These are phyloP conservation scores for Rugonectria rugulosa DNA, from an alignment of 2,329 filamentous ascomycete genomes.

Conservation along the genomic window DNA sequence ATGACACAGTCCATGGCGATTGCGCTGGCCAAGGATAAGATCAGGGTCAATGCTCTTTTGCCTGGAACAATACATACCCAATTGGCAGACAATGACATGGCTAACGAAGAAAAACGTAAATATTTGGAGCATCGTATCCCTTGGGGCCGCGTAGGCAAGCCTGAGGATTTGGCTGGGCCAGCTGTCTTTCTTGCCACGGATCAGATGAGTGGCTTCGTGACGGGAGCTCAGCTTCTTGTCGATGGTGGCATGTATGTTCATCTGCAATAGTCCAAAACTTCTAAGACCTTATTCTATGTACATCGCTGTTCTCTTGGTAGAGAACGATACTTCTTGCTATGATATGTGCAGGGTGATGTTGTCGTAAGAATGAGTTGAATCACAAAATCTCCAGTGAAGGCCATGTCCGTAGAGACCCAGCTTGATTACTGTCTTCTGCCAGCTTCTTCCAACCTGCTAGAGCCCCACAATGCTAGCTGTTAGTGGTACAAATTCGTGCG, in stretches of 20 bases:
- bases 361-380: too few species aligned
- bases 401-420: too few species aligned
- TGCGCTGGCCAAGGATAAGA: slow-evolving; percentile 73
- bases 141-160: slow-evolving; percentile 68
- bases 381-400: too few species aligned
- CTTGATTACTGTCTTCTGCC: too few species aligned
- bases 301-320: too few species aligned
- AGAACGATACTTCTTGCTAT: too few species aligned
- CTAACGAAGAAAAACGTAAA: slow-evolving; percentile 69
- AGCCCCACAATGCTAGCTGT: too few species aligned
- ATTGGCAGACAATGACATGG: slow-evolving; percentile 78
- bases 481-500: too few species aligned
- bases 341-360: too few species aligned
- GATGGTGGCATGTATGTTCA: slow-evolving; percentile 80
- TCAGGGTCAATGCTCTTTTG: slow-evolving; percentile 79
- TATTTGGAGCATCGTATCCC: slow-evolving; percentile 83
- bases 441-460: too few species aligned
- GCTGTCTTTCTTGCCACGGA: slow-evolving; percentile 75
- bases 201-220: slow-evolving; percentile 71
- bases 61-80: slow-evolving; percentile 82
- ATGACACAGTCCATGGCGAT: slow-evolving; percentile 63
- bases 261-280: too few species aligned
- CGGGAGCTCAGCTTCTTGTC: slow-evolving; percentile 73
- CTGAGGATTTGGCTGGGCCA: slow-evolving; percentile 72
- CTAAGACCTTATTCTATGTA: too few species aligned